A percentile compares a stretch with the other conserved stretches of the same genome.
phyloP scores from a whole-genome alignment of 257 asterid genomes.

The Mentha longifolia region DNA sequence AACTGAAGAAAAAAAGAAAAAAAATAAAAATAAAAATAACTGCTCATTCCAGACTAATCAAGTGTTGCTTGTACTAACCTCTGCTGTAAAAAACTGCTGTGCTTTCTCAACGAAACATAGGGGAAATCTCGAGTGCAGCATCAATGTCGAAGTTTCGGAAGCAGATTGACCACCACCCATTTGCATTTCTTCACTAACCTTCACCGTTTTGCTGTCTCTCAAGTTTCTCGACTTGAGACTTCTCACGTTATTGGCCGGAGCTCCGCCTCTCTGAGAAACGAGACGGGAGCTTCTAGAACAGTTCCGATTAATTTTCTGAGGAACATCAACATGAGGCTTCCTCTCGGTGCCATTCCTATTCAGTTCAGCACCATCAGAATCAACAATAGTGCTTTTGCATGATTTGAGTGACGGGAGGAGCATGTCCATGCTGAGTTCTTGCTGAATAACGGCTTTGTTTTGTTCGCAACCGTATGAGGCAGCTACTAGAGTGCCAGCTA shows the following conservation, averaged over 20 bases:
- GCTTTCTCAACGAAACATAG: slow-evolving; percentile 69
- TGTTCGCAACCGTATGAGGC: slow-evolving; percentile 92
- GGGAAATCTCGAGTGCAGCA: slow-evolving; percentile 81
- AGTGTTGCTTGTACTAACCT: slow-evolving; percentile 32
- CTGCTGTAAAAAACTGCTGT: slow-evolving; percentile 72
- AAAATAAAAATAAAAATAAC: no score
- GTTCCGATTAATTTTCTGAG: slow-evolving; percentile 52
- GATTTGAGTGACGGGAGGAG: slow-evolving; percentile 81
- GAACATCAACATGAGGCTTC: slow-evolving; percentile 51
- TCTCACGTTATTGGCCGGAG: slow-evolving; percentile 39
- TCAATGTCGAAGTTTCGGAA: slow-evolving; percentile 47
- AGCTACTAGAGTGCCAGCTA: slow-evolving; percentile 85
- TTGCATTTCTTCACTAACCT: slow-evolving; percentile 61
- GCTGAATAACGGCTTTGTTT: slow-evolving; percentile 89
- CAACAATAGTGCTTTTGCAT: slow-evolving; percentile 58
- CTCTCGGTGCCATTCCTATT: slow-evolving; percentile 52
- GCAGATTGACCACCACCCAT: slow-evolving; percentile 41
- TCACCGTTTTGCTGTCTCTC: slow-evolving; percentile 60
- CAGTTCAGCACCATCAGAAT: slow-evolving; percentile 48
- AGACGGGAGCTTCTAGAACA: slow-evolving; percentile 48
- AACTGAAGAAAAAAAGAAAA: background rate
- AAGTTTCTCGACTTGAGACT: slow-evolving; percentile 52
- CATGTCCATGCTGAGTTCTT: slow-evolving; percentile 97
- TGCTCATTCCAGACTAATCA: slow-evolving; percentile 33
- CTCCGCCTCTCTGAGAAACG: slow-evolving; percentile 51